These are phyloP conservation scores for Blepharisma stoltei DNA, from an alignment of 73 alveolate genomes.

Conservation along the genomic window DNA sequence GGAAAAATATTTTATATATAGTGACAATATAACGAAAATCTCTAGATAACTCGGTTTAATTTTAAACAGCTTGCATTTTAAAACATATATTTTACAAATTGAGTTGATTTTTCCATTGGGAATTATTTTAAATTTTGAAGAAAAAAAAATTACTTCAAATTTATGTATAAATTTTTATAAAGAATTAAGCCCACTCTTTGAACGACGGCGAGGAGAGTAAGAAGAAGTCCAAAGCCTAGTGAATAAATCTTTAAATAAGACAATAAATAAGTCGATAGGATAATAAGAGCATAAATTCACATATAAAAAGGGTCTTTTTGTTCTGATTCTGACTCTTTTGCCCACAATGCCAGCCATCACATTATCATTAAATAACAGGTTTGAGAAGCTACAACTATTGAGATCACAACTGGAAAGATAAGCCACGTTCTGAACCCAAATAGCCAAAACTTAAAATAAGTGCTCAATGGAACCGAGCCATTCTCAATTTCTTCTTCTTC, in stretches of 20 bases:
- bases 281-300: background rate
- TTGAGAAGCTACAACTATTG: background rate
- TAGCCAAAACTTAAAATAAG: background rate
- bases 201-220: too few relatives aligned
- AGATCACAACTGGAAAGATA: background rate
- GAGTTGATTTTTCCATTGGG: too few relatives aligned
- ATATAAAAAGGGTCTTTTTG: background rate
- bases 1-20: too few relatives aligned
- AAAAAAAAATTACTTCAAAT: too few relatives aligned
- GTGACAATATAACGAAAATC: too few relatives aligned
- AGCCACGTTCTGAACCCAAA: background rate
- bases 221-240: background rate
- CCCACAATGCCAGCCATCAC: background rate
- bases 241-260: background rate
- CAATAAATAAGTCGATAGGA: background rate
- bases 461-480: background rate
- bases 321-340: background rate
- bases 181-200: too few relatives aligned
- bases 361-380: background rate
- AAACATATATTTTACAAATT: too few relatives aligned
- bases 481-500: slow-evolving; percentile 6
- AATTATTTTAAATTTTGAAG: too few relatives aligned
- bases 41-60: too few relatives aligned
- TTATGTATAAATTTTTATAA: too few relatives aligned
- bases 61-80: too few relatives aligned